phyloP scores from a whole-genome alignment of 805 yeast genomes.

The Saturnispora saitoi region DNA sequence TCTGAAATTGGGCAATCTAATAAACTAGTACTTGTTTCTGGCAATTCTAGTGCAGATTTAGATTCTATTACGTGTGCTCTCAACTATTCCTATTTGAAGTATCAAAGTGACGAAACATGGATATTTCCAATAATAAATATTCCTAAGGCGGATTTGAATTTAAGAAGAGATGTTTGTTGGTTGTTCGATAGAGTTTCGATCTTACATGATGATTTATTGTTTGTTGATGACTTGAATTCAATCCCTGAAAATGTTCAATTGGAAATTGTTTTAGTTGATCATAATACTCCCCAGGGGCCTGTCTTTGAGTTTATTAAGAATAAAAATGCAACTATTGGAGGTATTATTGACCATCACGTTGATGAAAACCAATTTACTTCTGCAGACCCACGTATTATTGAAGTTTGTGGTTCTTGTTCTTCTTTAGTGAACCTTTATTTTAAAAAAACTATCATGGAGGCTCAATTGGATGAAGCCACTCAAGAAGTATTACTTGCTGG shows the following conservation, averaged over 20 bases:
- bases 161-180: slow-evolving; percentile 63
- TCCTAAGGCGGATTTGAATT: slow-evolving; percentile 49
- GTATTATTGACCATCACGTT: slow-evolving; percentile 82
- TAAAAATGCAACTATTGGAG: slow-evolving; percentile 31
- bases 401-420: slow-evolving; percentile 69
- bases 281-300: slow-evolving; percentile 57
- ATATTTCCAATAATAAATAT: slow-evolving; percentile 71
- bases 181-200: slow-evolving; percentile 44
- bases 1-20: not conserved
- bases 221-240: slow-evolving; percentile 54
- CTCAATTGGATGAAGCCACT: slow-evolving; percentile 6
- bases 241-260: slow-evolving; percentile 16
- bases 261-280: slow-evolving; percentile 69
- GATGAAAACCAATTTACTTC: slow-evolving; percentile 47
- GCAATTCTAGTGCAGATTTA: slow-evolving; percentile 82
- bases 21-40: slow-evolving; percentile 42
- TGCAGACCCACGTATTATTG: slow-evolving; percentile 54
- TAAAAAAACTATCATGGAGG: slow-evolving; percentile 14
- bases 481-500: slow-evolving; percentile 51
- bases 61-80: slow-evolving; percentile 81
- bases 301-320: slow-evolving; percentile 25
- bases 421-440: slow-evolving; percentile 55
- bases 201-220: slow-evolving; percentile 42
- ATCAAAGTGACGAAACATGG: slow-evolving; percentile 23
- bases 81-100: slow-evolving; percentile 54